Evolutionary conservation across 2,329 filamentous ascomycete genomes (phyloP).

Genomic region (Pestalotiopsis sp.): DNA sequence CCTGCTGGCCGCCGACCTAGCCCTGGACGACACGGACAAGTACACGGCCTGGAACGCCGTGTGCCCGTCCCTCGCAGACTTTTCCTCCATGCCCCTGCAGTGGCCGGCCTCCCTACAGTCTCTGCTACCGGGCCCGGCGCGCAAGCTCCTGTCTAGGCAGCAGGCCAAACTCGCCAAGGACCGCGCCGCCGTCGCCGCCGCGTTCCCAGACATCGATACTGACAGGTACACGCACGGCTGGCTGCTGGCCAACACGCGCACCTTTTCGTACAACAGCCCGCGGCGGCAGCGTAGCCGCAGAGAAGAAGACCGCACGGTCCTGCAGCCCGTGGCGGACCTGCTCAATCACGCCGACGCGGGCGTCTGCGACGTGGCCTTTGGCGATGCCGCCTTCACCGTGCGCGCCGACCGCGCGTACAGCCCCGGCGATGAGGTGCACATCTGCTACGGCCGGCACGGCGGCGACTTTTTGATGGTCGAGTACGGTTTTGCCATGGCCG

Average conservation of each 20-base stretch:
- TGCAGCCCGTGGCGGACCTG: constrained; percentile 74
- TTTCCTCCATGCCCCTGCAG: constrained; percentile 52
- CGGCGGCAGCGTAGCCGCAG: constrained; percentile 41
- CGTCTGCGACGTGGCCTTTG: constrained; percentile 53
- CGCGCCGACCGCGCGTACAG: constrained; percentile 52
- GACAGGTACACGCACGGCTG: constrained; percentile 56
- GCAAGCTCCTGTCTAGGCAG: constrained; percentile 56
- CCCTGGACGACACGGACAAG: constrained; percentile 51
- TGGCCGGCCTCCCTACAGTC: constrained; percentile 49
- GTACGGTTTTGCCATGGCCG: constrained; percentile 55
- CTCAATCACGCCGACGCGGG: constrained; percentile 61
- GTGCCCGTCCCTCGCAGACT: constrained; percentile 65
- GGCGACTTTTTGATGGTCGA: constrained; percentile 75
- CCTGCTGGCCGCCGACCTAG: constrained; percentile 70
- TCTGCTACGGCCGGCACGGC: constrained; percentile 70
- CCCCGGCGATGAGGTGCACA: constrained; percentile 65
- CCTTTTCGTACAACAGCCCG: constrained; percentile 59
- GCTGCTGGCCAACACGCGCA: constrained; percentile 64
- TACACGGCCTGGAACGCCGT: constrained; percentile 65
- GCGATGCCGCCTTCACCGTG: constrained; percentile 55
- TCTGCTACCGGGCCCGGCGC: constrained; percentile 47
- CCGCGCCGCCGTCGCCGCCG: constrained; percentile 44
- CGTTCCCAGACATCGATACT: constrained; percentile 39
- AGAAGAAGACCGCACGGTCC: constrained; percentile 62
- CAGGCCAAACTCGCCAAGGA: constrained; percentile 51